Evolutionary conservation across 163 green algal species (phyloP), one percentile per base, ranked within the genome.

Genomic region (Scenedesmus sp.): DNA sequence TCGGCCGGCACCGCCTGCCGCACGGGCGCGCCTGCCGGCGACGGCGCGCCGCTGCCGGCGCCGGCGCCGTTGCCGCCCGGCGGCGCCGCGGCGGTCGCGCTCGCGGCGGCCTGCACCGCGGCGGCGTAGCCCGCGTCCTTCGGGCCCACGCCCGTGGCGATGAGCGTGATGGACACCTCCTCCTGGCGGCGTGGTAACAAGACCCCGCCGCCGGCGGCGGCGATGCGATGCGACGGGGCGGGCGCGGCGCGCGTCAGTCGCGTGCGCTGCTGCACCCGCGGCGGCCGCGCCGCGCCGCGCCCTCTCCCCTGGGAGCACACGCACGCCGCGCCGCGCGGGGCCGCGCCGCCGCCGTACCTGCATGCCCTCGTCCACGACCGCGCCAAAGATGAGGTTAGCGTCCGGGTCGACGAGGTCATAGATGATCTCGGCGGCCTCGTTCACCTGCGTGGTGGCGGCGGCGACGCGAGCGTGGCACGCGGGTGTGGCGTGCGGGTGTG

Each of bases 351-450:
- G n/a, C n/a, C n/a, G n/a, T n/a, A n/a, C n/a, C n/a, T n/a, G n/a
- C 66, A 95, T 76, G 22, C 77, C 75, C 7, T 83, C 85, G 73
- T 99, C 94, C 2, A 98, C 83, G 20, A 98, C 95, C 39, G 95
- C 91, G 28, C 95, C 95, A 78, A 99, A 98, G 80, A 99, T 99
- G 39, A 99, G 86, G 84, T 98, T 97, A 45, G 93, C 93, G 24
- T 90, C 87, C 6, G 92, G 86, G 74, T 98, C 93, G 15, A 98
- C 95, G 64, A 97, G 75, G 48, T 96, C 89, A 70, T 98, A 97
- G 67, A 98, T 97, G 42, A 96, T 89, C 83, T 97, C 92, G 5
- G 95, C 95, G 0, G 95, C 95, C 75, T 95, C 89, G 83, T 98
- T 98, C 22, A 98, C 93, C 90, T 95, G 83, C 34, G 36, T 3